Evolutionary conservation across 164 flowering plant genomes (phyloP), one percentile per base, ranked within the genome.

Genomic region (Magnolia changhungtana): DNA sequence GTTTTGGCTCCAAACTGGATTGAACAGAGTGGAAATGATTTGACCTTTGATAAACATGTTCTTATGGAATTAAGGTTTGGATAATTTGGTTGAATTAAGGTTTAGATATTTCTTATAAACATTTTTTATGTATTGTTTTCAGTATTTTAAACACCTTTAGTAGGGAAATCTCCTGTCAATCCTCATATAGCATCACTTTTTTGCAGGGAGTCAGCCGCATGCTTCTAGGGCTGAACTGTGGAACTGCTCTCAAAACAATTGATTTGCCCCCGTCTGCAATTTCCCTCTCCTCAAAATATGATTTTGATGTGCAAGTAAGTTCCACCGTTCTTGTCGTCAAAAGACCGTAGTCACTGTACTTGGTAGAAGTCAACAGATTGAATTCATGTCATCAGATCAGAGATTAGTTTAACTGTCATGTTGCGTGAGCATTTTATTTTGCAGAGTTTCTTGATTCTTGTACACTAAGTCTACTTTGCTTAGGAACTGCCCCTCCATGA

Each of bases 121-220:
- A 24, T 27, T 27, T 65, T 6, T 29, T 65, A 13, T 8, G 11
- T 10, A 11, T 8, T 8, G 18, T 55, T 55, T 55, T 55, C 11
- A 9, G 16, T 7, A 55, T 55, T 55, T 7, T 11, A 55, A 55
- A 11, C 61, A 8, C 61, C 61, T 55, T 55, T 16, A 10, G 61
- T 13, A 37, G 61, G 61, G 18, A 55, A 8, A 55, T 55, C 3
- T 55, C 18, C 18, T 55, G 61, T 20, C 24, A 67, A 69, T 19
- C 49, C 50, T 72, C 19, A 11, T 64, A 19, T 19, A 52, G 18
- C 61, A 55, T 16, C 71, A 68, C 51, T 68, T 24, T 79, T 71
- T 75, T 82, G 50, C 89, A 94, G 98, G 99, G 94, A 86, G 98
- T 90, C 16, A 89, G 87, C 82, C 89, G 97, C 13, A 68, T 94